phyloP scores from a whole-genome alignment of 1,284 basidiomycete genomes.

The Trichosporon coremiiforme region DNA sequence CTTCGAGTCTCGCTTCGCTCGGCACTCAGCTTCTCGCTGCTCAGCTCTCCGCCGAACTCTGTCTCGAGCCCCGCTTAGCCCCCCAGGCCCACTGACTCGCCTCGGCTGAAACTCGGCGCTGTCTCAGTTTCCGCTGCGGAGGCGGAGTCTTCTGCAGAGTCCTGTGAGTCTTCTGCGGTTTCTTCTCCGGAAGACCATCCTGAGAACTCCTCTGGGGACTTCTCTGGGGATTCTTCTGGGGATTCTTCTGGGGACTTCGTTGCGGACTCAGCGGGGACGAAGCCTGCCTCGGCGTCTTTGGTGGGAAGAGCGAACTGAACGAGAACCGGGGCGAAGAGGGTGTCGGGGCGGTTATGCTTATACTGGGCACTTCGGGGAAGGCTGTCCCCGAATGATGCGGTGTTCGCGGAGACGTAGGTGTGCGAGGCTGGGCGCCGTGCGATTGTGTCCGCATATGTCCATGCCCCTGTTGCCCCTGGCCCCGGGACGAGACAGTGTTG shows the following conservation, averaged over 20 bases:
- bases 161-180: too few species aligned
- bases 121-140: neutral
- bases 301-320: slow-evolving; percentile 7
- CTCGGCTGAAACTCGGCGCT: neutral
- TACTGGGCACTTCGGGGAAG: neutral
- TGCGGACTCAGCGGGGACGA: too few species aligned
- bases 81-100: slow-evolving; percentile 16
- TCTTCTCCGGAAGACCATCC: too few species aligned
- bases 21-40: too few species aligned
- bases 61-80: neutral
- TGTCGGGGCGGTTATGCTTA: neutral
- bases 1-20: too few species aligned
- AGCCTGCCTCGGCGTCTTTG: neutral
- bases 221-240: too few species aligned
- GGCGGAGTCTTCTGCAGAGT: too few species aligned
- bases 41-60: neutral
- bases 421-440: neutral
- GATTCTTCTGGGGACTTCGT: too few species aligned
- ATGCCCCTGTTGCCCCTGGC: too few species aligned
- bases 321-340: slow-evolving; percentile 5
- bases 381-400: neutral
- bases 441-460: neutral
- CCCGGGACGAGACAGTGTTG: neutral
- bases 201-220: too few species aligned
- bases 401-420: neutral